Percentiles rank a stretch among this genome's conserved stretches.
Conservation (phyloP, 768 basidiomycete genomes). For the Russula lepida region DNA sequence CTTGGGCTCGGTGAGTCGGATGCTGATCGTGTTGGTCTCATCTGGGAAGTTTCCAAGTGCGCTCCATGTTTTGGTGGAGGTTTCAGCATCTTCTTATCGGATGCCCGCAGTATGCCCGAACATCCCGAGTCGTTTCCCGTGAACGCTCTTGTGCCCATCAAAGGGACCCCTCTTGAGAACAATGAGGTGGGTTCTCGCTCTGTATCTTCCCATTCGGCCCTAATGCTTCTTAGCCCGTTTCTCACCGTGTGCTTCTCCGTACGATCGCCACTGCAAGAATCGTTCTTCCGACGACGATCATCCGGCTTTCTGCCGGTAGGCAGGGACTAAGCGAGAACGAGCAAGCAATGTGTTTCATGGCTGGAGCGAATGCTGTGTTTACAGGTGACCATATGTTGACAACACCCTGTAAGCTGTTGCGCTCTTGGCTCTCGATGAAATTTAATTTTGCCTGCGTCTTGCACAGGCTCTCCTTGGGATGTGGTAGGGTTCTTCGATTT, state of each 20-base stretch:
- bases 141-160: slow-evolving; percentile 92
- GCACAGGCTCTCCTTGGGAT: slow-evolving; percentile 84
- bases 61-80: slow-evolving; percentile 26
- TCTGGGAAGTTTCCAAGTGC: slow-evolving; percentile 88
- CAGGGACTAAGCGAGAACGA: slow-evolving; percentile 84
- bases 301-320: slow-evolving; percentile 89
- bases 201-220: background rate
- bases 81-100: background rate
- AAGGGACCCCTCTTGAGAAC: slow-evolving; percentile 85
- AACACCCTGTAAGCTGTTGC: slow-evolving; percentile 69
- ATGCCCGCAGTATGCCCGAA: slow-evolving; percentile 64
- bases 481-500: slow-evolving; percentile 41
- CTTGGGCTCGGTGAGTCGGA: slow-evolving; percentile 90
- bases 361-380: slow-evolving; percentile 96
- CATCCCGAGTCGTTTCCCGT: slow-evolving; percentile 99
- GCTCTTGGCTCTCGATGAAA: slow-evolving; percentile 1
- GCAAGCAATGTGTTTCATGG: slow-evolving; percentile 98
- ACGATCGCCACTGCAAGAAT: slow-evolving; percentile 95
- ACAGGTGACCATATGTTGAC: slow-evolving; percentile 98
- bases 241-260: slow-evolving; percentile 76
- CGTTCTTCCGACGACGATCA: slow-evolving; percentile 86
- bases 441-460: slow-evolving; percentile 2
- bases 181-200: slow-evolving; percentile 56
- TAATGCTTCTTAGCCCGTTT: slow-evolving; percentile 49
- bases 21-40: slow-evolving; percentile 83